Percentiles rank a stretch among this genome's conserved stretches.
phyloP scores from a whole-genome alignment of 1,284 basidiomycete genomes.

The Caloboletus firmus region DNA sequence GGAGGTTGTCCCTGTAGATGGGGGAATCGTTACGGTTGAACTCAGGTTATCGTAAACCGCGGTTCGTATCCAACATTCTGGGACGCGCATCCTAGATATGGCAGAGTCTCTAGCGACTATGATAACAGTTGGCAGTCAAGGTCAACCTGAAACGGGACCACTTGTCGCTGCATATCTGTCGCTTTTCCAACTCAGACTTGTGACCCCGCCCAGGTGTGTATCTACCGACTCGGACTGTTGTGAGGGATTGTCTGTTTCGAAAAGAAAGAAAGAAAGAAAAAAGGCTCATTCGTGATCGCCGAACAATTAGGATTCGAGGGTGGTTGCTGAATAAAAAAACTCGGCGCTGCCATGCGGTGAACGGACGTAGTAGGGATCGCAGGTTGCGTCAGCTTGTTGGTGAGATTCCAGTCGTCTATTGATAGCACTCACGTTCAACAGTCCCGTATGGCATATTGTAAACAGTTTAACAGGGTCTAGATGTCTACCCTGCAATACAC shows the following conservation, averaged over 20 bases:
- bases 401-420: not conserved
- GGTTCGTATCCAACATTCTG: not conserved
- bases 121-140: not conserved
- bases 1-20: not conserved
- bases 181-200: not conserved
- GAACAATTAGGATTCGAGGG: slow-evolving; percentile 12
- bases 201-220: too few relatives aligned
- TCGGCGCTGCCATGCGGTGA: not conserved
- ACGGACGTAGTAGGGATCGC: not conserved
- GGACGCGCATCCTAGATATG: not conserved
- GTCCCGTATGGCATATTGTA: not conserved
- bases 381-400: not conserved
- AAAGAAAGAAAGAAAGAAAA: not conserved
- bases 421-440: slow-evolving; percentile 5
- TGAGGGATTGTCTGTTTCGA: not conserved
- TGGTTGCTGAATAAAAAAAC: slow-evolving; percentile 7
- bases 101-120: not conserved
- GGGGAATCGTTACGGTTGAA: not conserved
- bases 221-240: not conserved
- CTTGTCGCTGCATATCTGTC: not conserved
- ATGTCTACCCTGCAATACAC: slow-evolving; percentile 12
- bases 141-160: slow-evolving; percentile 6
- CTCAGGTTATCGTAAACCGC: not conserved
- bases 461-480: slow-evolving; percentile 3
- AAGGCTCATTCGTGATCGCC: slow-evolving; percentile 5